These are phyloP conservation scores for Pseudocercospora musae DNA, from an alignment of 2,329 filamentous ascomycete genomes.

Conservation along the genomic window DNA sequence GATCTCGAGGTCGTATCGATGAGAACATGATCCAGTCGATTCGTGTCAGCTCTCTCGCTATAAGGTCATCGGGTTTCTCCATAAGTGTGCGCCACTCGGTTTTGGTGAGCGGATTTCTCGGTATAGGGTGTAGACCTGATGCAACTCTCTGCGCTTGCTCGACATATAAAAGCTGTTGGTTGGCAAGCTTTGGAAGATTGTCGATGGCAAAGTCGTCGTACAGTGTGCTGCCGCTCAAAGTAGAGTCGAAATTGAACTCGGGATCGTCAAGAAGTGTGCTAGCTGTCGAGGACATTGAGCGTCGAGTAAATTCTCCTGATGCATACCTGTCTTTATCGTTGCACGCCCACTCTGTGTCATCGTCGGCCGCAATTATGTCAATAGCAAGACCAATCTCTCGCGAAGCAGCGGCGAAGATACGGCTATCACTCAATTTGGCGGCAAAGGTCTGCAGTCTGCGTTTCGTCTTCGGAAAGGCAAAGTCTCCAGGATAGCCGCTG, in stretches of 20 bases:
- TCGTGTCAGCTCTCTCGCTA: constrained; percentile 86
- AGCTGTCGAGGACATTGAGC: constrained; percentile 33
- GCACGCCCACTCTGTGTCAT: constrained; percentile 90
- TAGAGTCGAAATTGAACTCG: constrained; percentile 28
- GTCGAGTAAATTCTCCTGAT: constrained; percentile 36
- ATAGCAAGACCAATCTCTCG: constrained; percentile 81
- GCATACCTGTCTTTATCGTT: constrained; percentile 61
- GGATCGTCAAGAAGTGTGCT: constrained; percentile 37
- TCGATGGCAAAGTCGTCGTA: constrained; percentile 26
- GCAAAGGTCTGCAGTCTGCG: constrained; percentile 74
- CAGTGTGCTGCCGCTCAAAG: constrained; percentile 31
- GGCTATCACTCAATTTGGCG: constrained; percentile 66
- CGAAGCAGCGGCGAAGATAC: constrained; percentile 79
- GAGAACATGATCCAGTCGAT: constrained; percentile 99
- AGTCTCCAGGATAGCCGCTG: constrained; percentile 84
- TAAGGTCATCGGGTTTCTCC: constrained; percentile 76
- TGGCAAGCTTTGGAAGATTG: constrained; percentile 33
- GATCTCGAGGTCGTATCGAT: constrained; percentile 85
- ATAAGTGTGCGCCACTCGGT: constrained; percentile 87
- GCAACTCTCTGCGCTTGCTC: constrained; percentile 82
- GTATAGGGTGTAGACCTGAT: constrained; percentile 65
- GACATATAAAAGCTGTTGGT: constrained; percentile 59
- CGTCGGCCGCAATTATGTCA: constrained; percentile 74
- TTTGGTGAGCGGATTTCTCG: constrained; percentile 71
- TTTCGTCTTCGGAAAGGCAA: constrained; percentile 73